Base-by-base conservation (phyloP, 805 yeast species). In the Candida oleophila region DNA sequence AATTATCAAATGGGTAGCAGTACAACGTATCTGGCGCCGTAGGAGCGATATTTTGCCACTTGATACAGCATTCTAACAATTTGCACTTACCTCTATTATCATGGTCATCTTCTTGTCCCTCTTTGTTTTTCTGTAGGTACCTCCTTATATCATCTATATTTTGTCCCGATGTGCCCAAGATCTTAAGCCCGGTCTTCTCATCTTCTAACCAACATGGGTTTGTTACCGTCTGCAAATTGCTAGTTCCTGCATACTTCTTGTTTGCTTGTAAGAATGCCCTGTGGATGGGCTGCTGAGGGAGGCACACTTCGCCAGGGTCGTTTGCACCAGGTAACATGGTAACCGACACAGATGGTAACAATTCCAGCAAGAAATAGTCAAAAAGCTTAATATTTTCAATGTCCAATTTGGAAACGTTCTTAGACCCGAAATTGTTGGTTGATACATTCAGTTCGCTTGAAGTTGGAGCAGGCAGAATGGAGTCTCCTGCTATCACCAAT, bases 21-120 rank as follows among this genome's bases (percentile, higher is more conserved):
- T 91, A 86, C 38, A 94, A 67, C 0, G 99, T 94, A 59, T 94
- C 98, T 0, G 99, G 99, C 1, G 97, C 96, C 0, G 97, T 90
- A 2, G 99, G 99, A 0, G 88, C 83, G 20, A 88, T 72, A 58
- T 89, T 89, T 57, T 90, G 92, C 96, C 97, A 91, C 40, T 71
- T 67, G 33, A 94, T 59, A 0, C 88, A 85, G 14, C 81, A 73
- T 54, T 83, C 87, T 69, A 92, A 74, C 18, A 68, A 55, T 8
- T 18, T 22, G 20, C 42, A 39, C n/a, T n/a, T 25, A 18, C 19
- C 37, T 4, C 36, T 25, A 22, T 36, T n/a, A 18, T 7, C 22
- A 7, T 9, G 15, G 22, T 28, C 37, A 3, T 58, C 48, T 46
- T 86, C 65, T 15, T 47, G 54, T 46, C 73, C 69, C 15, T 61